phyloP scores from a whole-genome alignment of 1,139 yeast species.

The Geotrichum restrictum region DNA sequence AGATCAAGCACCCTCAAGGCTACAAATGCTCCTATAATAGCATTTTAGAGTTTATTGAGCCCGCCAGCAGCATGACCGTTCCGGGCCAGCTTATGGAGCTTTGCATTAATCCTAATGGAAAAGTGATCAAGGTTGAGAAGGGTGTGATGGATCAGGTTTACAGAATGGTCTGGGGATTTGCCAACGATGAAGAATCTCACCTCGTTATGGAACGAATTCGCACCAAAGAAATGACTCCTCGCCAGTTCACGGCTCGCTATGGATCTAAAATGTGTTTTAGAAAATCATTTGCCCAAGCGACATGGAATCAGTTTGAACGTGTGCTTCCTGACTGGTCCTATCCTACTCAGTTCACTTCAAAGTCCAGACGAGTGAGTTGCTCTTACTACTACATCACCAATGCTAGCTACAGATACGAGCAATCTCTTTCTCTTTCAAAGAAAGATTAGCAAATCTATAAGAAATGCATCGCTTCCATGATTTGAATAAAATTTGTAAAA shows the following conservation, averaged over 20 bases:
- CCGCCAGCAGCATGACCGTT: not conserved
- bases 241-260: not conserved
- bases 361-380: not conserved
- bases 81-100: not conserved
- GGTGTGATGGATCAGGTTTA: not conserved
- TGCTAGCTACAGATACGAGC: conserved; percentile 1
- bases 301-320: conserved; percentile 8
- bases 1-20: not conserved
- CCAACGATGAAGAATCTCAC: not conserved
- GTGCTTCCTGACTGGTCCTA: conserved; percentile 9
- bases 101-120: not conserved
- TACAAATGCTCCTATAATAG: not conserved
- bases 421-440: not conserved
- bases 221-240: not conserved
- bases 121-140: not conserved
- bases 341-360: not conserved
- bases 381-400: not conserved
- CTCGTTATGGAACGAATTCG: not conserved
- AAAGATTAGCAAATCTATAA: not conserved
- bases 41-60: not conserved
- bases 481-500: not conserved
- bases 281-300: not conserved
- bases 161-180: conserved; percentile 4
- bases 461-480: not conserved
- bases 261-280: conserved; percentile 1